These are phyloP conservation scores for Stropharia rugosoannulata DNA, from an alignment of 768 basidiomycete genomes.

Conservation along the genomic window DNA sequence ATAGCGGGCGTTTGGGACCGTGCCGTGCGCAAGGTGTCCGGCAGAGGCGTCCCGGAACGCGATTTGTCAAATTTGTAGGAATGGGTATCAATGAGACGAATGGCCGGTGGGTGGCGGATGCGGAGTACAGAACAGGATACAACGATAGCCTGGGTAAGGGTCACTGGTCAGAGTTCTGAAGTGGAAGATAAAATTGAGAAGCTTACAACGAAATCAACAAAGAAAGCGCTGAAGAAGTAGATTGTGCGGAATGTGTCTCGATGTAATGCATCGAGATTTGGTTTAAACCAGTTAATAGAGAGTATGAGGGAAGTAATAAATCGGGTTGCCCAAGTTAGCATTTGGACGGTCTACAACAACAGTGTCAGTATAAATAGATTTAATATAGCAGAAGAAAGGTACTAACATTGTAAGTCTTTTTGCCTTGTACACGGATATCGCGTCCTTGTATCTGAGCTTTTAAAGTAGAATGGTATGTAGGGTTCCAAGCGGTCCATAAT, in stretches of 20 bases:
- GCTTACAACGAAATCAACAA: slow-evolving; percentile 60
- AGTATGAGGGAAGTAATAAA: slow-evolving; percentile 48
- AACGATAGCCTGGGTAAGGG: slow-evolving; percentile 42
- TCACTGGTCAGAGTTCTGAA: slow-evolving; percentile 1
- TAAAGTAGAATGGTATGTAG: slow-evolving; percentile 64
- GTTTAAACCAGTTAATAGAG: slow-evolving; percentile 37
- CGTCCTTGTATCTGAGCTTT: slow-evolving; percentile 70
- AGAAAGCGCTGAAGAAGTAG: slow-evolving; percentile 47
- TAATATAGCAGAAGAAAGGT: background rate
- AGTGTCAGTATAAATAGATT: background rate
- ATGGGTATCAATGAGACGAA: slow-evolving; percentile 66
- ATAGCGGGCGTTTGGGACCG: slow-evolving; percentile 20
- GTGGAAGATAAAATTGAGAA: background rate
- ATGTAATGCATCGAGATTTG: slow-evolving; percentile 34
- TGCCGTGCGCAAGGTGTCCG: slow-evolving; percentile 14
- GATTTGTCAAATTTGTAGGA: slow-evolving; percentile 38
- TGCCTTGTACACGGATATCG: slow-evolving; percentile 66
- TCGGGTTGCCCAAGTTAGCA: slow-evolving; percentile 56
- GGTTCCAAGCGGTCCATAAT: slow-evolving; percentile 85
- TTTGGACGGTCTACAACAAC: slow-evolving; percentile 54
- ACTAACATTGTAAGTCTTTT: slow-evolving; percentile 57
- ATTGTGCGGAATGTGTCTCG: slow-evolving; percentile 31
- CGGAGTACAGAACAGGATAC: slow-evolving; percentile 56
- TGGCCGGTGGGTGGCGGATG: slow-evolving; percentile 65
- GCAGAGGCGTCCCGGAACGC: slow-evolving; percentile 43